Conservation (phyloP, 176 grass and related monocot species). For the Eragrostis nindensis region DNA sequence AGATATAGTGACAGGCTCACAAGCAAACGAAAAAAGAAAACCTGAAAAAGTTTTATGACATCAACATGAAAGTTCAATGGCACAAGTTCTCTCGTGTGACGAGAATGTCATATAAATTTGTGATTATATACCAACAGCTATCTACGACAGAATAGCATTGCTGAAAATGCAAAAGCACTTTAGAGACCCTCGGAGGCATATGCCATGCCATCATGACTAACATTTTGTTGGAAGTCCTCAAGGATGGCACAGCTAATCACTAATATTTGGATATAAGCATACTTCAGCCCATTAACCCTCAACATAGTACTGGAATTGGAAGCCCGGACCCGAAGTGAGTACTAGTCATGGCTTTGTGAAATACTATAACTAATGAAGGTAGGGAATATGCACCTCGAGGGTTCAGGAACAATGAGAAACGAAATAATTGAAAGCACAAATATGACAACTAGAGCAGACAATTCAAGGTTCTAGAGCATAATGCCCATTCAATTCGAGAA, state of each 20-base stretch:
- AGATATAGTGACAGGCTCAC: not conserved
- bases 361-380: not conserved
- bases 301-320: not conserved
- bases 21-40: not conserved
- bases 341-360: not conserved
- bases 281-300: not conserved
- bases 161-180: slow-evolving; percentile 1
- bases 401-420: not conserved
- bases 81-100: not conserved
- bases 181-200: slow-evolving; percentile 9
- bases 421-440: not conserved
- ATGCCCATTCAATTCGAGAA: slow-evolving; percentile 12
- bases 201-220: slow-evolving; percentile 15
- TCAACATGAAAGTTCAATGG: not conserved
- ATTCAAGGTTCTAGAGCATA: not conserved
- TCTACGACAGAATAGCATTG: not conserved
- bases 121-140: slow-evolving; percentile 16
- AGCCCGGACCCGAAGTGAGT: slow-evolving; percentile 2
- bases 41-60: not conserved
- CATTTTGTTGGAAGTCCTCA: not conserved
- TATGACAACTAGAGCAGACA: not conserved
- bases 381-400: not conserved
- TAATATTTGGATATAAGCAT: not conserved
- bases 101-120: slow-evolving; percentile 24
- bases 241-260: not conserved